phyloP scores from a whole-genome alignment of 1,139 yeast species.

The Lodderomyces orthopsilosis region DNA sequence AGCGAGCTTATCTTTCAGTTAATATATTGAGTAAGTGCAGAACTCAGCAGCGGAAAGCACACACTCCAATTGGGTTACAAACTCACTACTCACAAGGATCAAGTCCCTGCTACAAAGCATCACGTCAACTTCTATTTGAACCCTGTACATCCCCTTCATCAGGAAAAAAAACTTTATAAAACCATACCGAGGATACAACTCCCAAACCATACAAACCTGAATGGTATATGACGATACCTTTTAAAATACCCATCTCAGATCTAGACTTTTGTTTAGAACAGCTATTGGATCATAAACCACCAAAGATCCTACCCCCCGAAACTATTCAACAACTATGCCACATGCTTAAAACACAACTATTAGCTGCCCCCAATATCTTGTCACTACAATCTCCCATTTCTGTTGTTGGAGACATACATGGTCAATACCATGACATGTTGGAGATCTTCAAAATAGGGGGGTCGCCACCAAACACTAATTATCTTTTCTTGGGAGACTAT shows the following conservation, averaged over 20 bases:
- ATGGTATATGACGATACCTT: slow-evolving; percentile 33
- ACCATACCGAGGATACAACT: too few species aligned
- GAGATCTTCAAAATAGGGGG: slow-evolving; percentile 96
- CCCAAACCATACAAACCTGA: background rate
- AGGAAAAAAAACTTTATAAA: too few species aligned
- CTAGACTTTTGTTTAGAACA: slow-evolving; percentile 47
- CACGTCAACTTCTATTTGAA: too few species aligned
- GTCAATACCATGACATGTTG: slow-evolving; percentile 89
- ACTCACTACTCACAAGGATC: too few species aligned
- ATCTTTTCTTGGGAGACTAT: slow-evolving; percentile 88
- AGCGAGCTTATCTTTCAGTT: too few species aligned
- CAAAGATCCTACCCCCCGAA: slow-evolving; percentile 40
- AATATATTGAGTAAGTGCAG: too few species aligned
- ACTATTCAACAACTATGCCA: slow-evolving; percentile 45
- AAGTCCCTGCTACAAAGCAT: too few species aligned
- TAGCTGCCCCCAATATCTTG: slow-evolving; percentile 65
- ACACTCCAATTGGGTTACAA: too few species aligned
- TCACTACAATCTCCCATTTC: slow-evolving; percentile 84
- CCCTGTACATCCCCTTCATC: too few species aligned
- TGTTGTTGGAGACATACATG: slow-evolving; percentile 98
- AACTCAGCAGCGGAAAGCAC: too few species aligned
- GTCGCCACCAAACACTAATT: slow-evolving; percentile 87
- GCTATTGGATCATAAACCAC: slow-evolving; percentile 43
- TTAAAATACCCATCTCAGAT: slow-evolving; percentile 34
- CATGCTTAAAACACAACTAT: slow-evolving; percentile 37